Percentiles rank a stretch among this genome's conserved stretches.
Evolutionary conservation across 2,329 filamentous ascomycete species (phyloP).

Genomic region (Colletotrichum trifolii): DNA sequence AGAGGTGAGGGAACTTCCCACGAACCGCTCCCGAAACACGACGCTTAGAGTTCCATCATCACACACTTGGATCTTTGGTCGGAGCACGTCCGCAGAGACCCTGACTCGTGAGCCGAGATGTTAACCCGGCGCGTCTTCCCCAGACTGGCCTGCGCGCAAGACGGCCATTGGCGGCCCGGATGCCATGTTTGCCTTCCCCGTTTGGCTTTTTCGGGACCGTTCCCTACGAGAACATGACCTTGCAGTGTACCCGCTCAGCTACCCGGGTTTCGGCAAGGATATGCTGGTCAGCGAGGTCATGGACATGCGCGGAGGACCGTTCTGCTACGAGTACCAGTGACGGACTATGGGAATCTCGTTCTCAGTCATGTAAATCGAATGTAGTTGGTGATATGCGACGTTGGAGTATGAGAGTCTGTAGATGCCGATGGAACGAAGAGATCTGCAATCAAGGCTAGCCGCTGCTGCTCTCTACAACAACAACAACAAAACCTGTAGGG

Average conservation of each 20-base stretch:
- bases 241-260: not conserved
- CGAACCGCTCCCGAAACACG: too few species aligned
- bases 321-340: conserved; percentile 41
- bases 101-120: not conserved
- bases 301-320: conserved; percentile 37
- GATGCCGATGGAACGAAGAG: too few species aligned
- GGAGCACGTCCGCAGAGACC: too few species aligned
- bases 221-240: not conserved
- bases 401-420: not conserved
- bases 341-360: not conserved
- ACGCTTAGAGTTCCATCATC: too few species aligned
- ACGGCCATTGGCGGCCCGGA: not conserved
- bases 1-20: not conserved
- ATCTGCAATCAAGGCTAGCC: too few species aligned
- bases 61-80: too few species aligned
- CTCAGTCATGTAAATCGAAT: too few species aligned
- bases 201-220: not conserved
- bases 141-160: not conserved
- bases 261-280: not conserved
- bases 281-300: conserved; percentile 41
- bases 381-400: not conserved
- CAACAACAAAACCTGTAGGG: not conserved
- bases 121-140: not conserved
- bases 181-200: not conserved
- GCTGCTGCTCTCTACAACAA: too few species aligned